These are phyloP conservation scores for Hemisphaericaspora xylanilytica DNA, from an alignment of 1,139 yeast genomes.

Conservation along the genomic window DNA sequence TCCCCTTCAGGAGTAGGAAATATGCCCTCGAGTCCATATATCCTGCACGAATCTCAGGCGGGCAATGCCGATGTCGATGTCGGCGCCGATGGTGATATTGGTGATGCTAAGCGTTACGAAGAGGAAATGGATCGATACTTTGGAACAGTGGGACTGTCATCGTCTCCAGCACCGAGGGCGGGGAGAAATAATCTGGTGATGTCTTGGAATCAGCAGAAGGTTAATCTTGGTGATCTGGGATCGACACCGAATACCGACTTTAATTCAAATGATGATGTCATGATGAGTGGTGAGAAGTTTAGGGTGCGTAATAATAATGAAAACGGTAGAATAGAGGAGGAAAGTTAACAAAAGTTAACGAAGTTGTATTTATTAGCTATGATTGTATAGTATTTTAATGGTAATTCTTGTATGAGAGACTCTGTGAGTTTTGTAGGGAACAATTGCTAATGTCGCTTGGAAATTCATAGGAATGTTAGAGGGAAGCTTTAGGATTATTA, in stretches of 20 bases:
- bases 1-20: constrained; percentile 27
- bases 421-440: too few relatives aligned
- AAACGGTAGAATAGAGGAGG: not conserved
- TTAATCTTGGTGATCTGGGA: constrained; percentile 11
- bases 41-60: constrained; percentile 4
- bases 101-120: too few relatives aligned
- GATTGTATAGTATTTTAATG: too few relatives aligned
- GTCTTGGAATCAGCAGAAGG: constrained; percentile 22
- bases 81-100: too few relatives aligned
- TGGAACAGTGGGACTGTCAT: constrained; percentile 24
- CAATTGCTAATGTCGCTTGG: too few relatives aligned
- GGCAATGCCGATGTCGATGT: too few relatives aligned
- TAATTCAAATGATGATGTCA: constrained; percentile 28
- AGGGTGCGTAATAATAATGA: too few relatives aligned
- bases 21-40: constrained; percentile 45
- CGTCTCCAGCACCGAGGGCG: not conserved
- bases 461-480: too few relatives aligned
- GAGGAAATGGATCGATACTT: constrained; percentile 3
- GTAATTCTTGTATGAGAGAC: too few relatives aligned
- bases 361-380: too few relatives aligned
- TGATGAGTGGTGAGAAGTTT: not conserved
- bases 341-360: too few relatives aligned
- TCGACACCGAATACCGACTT: constrained; percentile 37
- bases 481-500: too few relatives aligned
- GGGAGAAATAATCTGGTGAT: constrained; percentile 26